phyloP scores from a whole-genome alignment of 2,329 filamentous ascomycete genomes.

The Cyanodermella asteris region DNA sequence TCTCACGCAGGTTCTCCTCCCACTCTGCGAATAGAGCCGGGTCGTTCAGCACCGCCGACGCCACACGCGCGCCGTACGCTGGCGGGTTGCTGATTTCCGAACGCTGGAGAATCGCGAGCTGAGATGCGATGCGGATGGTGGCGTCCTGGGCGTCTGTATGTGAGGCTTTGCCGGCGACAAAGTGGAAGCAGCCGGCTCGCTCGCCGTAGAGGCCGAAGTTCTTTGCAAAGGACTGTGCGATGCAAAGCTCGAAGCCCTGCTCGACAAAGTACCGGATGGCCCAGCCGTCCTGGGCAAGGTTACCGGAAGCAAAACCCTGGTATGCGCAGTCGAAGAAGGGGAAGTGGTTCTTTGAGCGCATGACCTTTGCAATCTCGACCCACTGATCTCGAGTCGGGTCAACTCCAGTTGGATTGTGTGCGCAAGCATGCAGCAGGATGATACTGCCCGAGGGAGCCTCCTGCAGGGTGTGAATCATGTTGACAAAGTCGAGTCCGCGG shows the following conservation, averaged over 20 bases:
- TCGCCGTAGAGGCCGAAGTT: conserved; percentile 78
- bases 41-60: conserved; percentile 23
- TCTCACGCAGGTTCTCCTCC: conserved; percentile 77
- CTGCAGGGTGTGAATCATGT: conserved; percentile 53
- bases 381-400: conserved; percentile 88
- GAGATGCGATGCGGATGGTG: conserved; percentile 50
- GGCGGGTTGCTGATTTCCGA: conserved; percentile 72
- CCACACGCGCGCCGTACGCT: conserved; percentile 9
- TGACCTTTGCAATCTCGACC: conserved; percentile 63
- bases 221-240: conserved; percentile 41
- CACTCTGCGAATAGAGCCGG: conserved; percentile 63
- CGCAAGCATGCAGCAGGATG: conserved; percentile 82
- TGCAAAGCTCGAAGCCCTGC: conserved; percentile 54
- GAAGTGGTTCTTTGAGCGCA: conserved; percentile 64
- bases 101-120: conserved; percentile 83
- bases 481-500: conserved; percentile 76
- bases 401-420: conserved; percentile 94
- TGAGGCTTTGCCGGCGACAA: conserved; percentile 54
- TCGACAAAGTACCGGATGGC: conserved; percentile 89
- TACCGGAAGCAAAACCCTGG: conserved; percentile 89
- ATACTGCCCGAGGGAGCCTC: conserved; percentile 59
- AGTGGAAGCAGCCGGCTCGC: conserved; percentile 90
- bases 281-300: conserved; percentile 64
- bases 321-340: conserved; percentile 98
- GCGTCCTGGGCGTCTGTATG: conserved; percentile 41